phyloP scores from a whole-genome alignment of 2,329 filamentous ascomycete species.

The Aspergillus fructus region DNA sequence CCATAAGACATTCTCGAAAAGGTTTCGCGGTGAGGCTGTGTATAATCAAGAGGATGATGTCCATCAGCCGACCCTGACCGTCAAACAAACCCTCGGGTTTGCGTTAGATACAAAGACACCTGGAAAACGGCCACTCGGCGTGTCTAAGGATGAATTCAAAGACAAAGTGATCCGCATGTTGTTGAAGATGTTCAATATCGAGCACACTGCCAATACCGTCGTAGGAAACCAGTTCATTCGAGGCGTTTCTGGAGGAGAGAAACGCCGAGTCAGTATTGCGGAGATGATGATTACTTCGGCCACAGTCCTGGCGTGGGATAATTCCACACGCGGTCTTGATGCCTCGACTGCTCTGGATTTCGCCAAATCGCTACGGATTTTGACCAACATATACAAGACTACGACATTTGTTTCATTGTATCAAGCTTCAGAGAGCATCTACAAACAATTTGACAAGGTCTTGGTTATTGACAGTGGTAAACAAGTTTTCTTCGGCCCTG shows the following conservation, averaged over 20 bases:
- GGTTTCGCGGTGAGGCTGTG: slow-evolving; percentile 42
- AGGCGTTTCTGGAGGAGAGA: slow-evolving; percentile 76
- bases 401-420: slow-evolving; percentile 85
- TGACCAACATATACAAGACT: slow-evolving; percentile 81
- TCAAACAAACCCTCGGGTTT: slow-evolving; percentile 83
- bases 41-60: slow-evolving; percentile 87
- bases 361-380: slow-evolving; percentile 68
- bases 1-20: slow-evolving; percentile 63
- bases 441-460: slow-evolving; percentile 78
- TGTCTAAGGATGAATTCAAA: slow-evolving; percentile 74
- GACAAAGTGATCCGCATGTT: slow-evolving; percentile 70
- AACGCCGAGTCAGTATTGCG: slow-evolving; percentile 77
- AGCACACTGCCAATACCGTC: slow-evolving; percentile 80
- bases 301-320: slow-evolving; percentile 73
- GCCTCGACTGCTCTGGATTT: slow-evolving; percentile 68
- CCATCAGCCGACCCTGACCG: slow-evolving; percentile 80
- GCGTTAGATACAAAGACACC: slow-evolving; percentile 83
- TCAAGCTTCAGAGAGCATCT: slow-evolving; percentile 81
- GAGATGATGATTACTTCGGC: slow-evolving; percentile 78
- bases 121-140: slow-evolving; percentile 71
- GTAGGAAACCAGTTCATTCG: slow-evolving; percentile 80
- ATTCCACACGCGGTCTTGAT: slow-evolving; percentile 68
- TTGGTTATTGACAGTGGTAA: slow-evolving; percentile 74
- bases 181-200: slow-evolving; percentile 90
- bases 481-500: slow-evolving; percentile 69